Conservation (phyloP, 495 filamentous ascomycete species). For the Podospora comata region DNA sequence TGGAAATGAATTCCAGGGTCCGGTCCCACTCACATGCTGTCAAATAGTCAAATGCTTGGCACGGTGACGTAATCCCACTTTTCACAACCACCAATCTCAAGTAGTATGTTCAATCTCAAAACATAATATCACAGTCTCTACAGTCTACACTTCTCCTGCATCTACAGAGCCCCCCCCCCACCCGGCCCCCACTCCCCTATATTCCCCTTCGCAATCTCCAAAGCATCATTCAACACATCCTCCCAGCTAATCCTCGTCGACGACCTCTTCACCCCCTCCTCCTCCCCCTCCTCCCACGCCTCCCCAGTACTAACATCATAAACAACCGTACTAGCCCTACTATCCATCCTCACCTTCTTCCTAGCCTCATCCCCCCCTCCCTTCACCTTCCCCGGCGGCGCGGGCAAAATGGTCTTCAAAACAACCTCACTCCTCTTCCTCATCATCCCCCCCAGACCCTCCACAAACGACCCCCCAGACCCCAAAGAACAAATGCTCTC, state of each 20-base stretch:
- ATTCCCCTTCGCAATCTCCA: neutral
- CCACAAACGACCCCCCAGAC: too few relatives aligned
- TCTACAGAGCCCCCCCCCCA: too few relatives aligned
- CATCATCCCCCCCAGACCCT: too few relatives aligned
- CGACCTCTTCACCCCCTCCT: neutral
- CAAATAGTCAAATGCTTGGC: neutral
- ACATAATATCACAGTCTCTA: too few relatives aligned
- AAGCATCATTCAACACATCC: neutral
- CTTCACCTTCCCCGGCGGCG: neutral
- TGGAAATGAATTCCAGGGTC: neutral
- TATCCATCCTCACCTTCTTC: neutral
- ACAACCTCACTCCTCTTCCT: neutral
- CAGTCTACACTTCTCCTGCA: too few relatives aligned
- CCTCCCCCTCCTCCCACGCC: neutral
- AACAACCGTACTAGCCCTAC: neutral
- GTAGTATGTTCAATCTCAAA: too few relatives aligned
- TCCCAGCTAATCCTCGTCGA: neutral
- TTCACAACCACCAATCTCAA: too few relatives aligned
- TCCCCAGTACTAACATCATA: neutral
- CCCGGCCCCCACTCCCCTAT: too few relatives aligned
- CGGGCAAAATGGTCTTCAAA: neutral
- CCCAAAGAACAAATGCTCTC: neutral
- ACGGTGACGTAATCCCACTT: neutral
- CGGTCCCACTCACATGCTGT: neutral
- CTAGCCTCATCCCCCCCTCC: neutral